Evolutionary conservation across 306 rosid species (phyloP).

Genomic region (Purshia tridentata): DNA sequence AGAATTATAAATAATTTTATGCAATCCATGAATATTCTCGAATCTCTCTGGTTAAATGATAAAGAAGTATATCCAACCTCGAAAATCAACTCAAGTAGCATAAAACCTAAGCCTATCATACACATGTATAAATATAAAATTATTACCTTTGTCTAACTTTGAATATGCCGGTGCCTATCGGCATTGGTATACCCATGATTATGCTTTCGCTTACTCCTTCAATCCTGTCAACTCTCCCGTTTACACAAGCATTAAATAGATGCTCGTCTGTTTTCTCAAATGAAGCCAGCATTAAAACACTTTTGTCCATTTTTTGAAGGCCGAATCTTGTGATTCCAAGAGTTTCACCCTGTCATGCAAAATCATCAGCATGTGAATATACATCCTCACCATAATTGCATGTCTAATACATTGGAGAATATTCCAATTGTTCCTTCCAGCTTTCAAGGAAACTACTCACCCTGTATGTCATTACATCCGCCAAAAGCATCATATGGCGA

Average conservation of each 20-base stretch:
- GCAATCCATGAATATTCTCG: no score
- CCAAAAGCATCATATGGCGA: conserved; percentile 96
- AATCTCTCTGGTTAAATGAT: no score
- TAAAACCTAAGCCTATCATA: neutral
- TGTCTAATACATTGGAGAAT: conserved; percentile 11
- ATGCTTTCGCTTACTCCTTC: conserved; percentile 90
- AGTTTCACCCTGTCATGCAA: conserved; percentile 64
- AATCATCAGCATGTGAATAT: conserved; percentile 13
- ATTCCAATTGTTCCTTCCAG: neutral
- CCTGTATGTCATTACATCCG: conserved; percentile 86
- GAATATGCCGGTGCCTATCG: conserved; percentile 83
- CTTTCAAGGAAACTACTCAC: conserved; percentile 41
- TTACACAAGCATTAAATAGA: conserved; percentile 67
- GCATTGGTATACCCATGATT: conserved; percentile 92
- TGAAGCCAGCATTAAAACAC: conserved; percentile 88
- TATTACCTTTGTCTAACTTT: conserved; percentile 81
- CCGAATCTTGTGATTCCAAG: conserved; percentile 96
- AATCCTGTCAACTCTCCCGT: conserved; percentile 68
- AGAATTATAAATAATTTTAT: no score
- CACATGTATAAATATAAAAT: neutral
- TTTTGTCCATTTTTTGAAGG: conserved; percentile 85
- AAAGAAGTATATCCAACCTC: no score
- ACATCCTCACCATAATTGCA: neutral
- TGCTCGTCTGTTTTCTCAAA: conserved; percentile 86
- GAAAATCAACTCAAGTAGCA: neutral